phyloP scores from a whole-genome alignment of 345 rosid species.

The Punica granatum region DNA sequence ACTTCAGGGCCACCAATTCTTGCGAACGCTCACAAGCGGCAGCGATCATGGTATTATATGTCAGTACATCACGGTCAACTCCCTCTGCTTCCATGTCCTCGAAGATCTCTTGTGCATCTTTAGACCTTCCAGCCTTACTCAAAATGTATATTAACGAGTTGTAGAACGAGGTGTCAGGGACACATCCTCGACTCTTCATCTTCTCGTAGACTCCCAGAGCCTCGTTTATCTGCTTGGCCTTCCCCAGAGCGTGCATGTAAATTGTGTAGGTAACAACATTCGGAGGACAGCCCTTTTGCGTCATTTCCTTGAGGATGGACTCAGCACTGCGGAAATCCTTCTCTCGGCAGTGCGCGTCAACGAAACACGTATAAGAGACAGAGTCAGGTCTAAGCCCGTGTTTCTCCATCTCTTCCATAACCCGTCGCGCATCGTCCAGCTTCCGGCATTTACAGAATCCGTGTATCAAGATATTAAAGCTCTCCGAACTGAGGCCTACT shows the following conservation, averaged over 20 bases:
- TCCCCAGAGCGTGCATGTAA: conserved; percentile 65
- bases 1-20: conserved; percentile 52
- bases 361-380: conserved; percentile 59
- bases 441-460: conserved; percentile 73
- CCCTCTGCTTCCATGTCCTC: conserved; percentile 73
- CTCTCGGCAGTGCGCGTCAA: conserved; percentile 53
- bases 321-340: conserved; percentile 66
- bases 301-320: conserved; percentile 54
- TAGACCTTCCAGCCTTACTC: conserved; percentile 58
- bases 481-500: conserved; percentile 22
- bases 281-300: conserved; percentile 51
- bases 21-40: conserved; percentile 41
- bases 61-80: conserved; percentile 37
- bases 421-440: conserved; percentile 42
- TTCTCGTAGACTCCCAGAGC: conserved; percentile 61
- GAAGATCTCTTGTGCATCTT: conserved; percentile 58
- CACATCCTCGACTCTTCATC: conserved; percentile 61
- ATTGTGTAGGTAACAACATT: conserved; percentile 55
- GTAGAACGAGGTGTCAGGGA: conserved; percentile 58
- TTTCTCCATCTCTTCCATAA: conserved; percentile 51
- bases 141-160: conserved; percentile 56
- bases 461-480: conserved; percentile 60
- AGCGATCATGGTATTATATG: conserved; percentile 55
- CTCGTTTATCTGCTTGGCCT: conserved; percentile 51
- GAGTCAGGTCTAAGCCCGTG: conserved; percentile 43